Conservation (phyloP, 2,329 filamentous ascomycete genomes). For the Periglandula ipomoeae region DNA sequence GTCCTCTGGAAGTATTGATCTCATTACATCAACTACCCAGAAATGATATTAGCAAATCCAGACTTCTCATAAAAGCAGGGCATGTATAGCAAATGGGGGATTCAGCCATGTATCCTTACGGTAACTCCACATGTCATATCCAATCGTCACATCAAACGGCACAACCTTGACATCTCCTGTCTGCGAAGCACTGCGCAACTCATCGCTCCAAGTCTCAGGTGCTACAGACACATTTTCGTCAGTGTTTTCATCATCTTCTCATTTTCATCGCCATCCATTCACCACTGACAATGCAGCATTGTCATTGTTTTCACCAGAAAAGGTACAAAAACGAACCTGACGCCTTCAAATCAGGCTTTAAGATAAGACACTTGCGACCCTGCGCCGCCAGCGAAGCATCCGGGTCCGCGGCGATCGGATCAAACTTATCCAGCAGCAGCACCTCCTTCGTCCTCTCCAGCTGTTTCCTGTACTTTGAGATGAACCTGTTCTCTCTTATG, state of each 20-base stretch:
- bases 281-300: too few species aligned
- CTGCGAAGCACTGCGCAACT: constrained; percentile 58
- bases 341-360: constrained; percentile 46
- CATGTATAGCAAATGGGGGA: neutral
- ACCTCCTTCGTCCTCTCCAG: constrained; percentile 59
- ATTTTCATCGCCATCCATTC: too few species aligned
- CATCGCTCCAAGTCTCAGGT: constrained; percentile 66
- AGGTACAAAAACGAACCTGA: constrained; percentile 30
- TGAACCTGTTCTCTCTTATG: constrained; percentile 64
- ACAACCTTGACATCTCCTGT: constrained; percentile 60
- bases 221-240: constrained; percentile 16
- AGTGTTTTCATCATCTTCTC: neutral
- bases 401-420: constrained; percentile 54
- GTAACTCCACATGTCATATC: constrained; percentile 83
- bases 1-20: constrained; percentile 70
- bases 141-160: constrained; percentile 65
- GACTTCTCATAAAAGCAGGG: constrained; percentile 11
- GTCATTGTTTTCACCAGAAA: neutral
- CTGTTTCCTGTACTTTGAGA: constrained; percentile 59
- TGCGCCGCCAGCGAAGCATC: constrained; percentile 39
- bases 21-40: constrained; percentile 65
- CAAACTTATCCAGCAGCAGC: constrained; percentile 53
- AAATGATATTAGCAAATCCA: neutral
- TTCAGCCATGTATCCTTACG: constrained; percentile 38
- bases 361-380: constrained; percentile 53